These are phyloP conservation scores for Pythium insidiosum DNA, from an alignment of 352 stramenopile species.

Conservation along the genomic window DNA sequence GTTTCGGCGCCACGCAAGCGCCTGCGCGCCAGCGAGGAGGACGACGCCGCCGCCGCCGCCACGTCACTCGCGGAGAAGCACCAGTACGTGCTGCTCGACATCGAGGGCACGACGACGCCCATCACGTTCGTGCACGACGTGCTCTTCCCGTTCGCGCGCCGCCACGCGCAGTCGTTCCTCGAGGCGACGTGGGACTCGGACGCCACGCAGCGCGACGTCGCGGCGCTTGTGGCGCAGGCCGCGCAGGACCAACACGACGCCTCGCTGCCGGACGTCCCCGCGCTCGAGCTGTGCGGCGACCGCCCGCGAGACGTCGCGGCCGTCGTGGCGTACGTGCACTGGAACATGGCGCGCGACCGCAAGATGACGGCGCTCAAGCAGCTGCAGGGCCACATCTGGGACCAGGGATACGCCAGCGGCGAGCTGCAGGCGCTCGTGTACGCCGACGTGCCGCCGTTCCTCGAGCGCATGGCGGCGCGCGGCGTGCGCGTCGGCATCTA, in stretches of 20 bases:
- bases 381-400: slow-evolving; percentile 89
- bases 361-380: slow-evolving; percentile 88
- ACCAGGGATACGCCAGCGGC: slow-evolving; percentile 80
- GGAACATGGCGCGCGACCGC: slow-evolving; percentile 62
- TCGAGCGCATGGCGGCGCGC: slow-evolving; percentile 67
- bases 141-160: slow-evolving; percentile 88
- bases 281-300: slow-evolving; percentile 3
- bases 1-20: slow-evolving; percentile 58
- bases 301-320: slow-evolving; percentile 20
- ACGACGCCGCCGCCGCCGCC: background rate
- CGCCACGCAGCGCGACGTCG: slow-evolving; percentile 39
- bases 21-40: slow-evolving; percentile 12
- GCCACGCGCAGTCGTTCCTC: slow-evolving; percentile 55
- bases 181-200: slow-evolving; percentile 40
- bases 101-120: slow-evolving; percentile 94
- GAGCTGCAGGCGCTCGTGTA: slow-evolving; percentile 88
- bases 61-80: slow-evolving; percentile 51
- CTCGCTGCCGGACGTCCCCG: slow-evolving; percentile 12
- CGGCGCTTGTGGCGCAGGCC: slow-evolving; percentile 37
- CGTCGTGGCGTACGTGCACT: slow-evolving; percentile 51
- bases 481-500: slow-evolving; percentile 90
- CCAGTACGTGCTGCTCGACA: slow-evolving; percentile 93
- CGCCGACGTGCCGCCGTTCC: slow-evolving; percentile 81
- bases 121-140: slow-evolving; percentile 96
- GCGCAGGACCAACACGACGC: slow-evolving; percentile 28